These are phyloP conservation scores for Bimuria novae-zelandiae DNA, from an alignment of 2,329 filamentous ascomycete genomes.

Conservation along the genomic window DNA sequence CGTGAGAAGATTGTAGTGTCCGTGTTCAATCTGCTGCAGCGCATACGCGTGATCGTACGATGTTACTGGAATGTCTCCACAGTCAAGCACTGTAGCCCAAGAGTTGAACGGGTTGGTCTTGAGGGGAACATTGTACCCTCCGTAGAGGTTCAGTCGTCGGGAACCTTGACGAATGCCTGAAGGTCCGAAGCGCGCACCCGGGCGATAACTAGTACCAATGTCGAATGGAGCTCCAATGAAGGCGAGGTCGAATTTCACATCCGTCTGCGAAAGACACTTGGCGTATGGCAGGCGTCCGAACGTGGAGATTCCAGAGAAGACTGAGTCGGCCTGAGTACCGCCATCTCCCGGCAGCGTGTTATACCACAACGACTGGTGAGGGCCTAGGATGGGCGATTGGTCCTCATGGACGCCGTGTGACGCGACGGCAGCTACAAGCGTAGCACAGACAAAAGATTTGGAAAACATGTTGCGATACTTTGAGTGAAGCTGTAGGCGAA, in stretches of 20 bases:
- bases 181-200: slow-evolving; percentile 82
- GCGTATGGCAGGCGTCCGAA: slow-evolving; percentile 80
- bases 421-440: slow-evolving; percentile 47
- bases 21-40: slow-evolving; percentile 82
- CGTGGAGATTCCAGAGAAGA: slow-evolving; percentile 86
- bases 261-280: slow-evolving; percentile 72
- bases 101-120: slow-evolving; percentile 79
- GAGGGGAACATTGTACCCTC: slow-evolving; percentile 84
- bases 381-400: slow-evolving; percentile 68
- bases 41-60: slow-evolving; percentile 86
- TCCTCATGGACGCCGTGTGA: slow-evolving; percentile 64
- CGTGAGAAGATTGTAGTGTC: slow-evolving; percentile 75
- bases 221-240: slow-evolving; percentile 84
- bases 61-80: slow-evolving; percentile 82
- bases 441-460: slow-evolving; percentile 44
- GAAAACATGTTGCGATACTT: slow-evolving; percentile 2
- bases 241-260: slow-evolving; percentile 80
- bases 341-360: slow-evolving; percentile 82
- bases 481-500: too few species aligned
- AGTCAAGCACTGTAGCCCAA: slow-evolving; percentile 81
- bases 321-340: slow-evolving; percentile 83
- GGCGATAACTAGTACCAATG: slow-evolving; percentile 82
- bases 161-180: slow-evolving; percentile 83
- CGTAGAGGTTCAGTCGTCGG: slow-evolving; percentile 82
- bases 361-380: slow-evolving; percentile 79